Base-by-base conservation (phyloP, 345 rosid species). In the Ceriops tagal region DNA sequence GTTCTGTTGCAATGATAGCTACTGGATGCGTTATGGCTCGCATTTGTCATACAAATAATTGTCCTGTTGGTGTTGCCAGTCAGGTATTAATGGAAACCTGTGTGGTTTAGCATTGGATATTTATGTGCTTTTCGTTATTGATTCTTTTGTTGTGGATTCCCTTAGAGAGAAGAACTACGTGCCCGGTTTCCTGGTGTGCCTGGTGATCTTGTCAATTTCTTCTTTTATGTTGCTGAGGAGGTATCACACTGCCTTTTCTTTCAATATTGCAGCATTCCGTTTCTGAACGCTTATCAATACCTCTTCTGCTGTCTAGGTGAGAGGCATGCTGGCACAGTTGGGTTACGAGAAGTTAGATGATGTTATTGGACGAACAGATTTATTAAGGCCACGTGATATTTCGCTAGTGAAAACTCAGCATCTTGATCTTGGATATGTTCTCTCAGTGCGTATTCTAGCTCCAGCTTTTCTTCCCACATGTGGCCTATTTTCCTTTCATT, bases 21-120 rank as follows among this genome's bases (percentile, higher is more conserved):
- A 95, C 99, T 58, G 99, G 99, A 77, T 95, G 99, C 81, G 89
- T 95, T 68, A 93, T 91, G 97, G 99, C 99, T 63, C 99, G 99
- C 73, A 95, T 95, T 79, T 95, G 99, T 83, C 99, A 95, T 78
- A 95, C 97, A 68, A 95, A 95, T 79, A 95, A 95, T 83, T 95
- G 99, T 74, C 99, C 99, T 39, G 99, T 95, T 72, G 99, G 99
- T 77, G 96, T 91, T 87, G 97, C 97, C 58, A 95, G 97, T 83
- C 97, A 95, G 92, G 99, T 95, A 74, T 28, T 58, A 34, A 46
- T 57, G 65, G 49, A 74, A n/a, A 35, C 61, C 57, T 58, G 46
- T 67, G 34, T 55, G 37, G 2, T 46, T 75, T 55, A 28, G 6
- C 22, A 39, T 64, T 62, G 53, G 66, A 37, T 55, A 47, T 30